Base-by-base conservation (phyloP, 306 rosid genomes). In the Psophocarpus tetragonolobus region DNA sequence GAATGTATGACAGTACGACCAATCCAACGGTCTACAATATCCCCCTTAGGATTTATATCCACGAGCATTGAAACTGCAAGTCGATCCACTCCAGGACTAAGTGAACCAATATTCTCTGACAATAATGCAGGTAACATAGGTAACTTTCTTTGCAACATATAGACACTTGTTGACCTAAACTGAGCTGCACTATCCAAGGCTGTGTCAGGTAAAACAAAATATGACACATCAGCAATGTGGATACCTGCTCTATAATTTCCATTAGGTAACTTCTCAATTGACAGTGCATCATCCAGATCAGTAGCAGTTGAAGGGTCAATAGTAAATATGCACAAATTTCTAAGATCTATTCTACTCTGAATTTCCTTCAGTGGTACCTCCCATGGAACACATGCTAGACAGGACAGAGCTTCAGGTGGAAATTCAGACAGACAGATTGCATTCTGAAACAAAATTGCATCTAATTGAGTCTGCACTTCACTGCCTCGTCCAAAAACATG, bases 281-380 rank as follows among this genome's bases (percentile, higher is more conserved):
- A 92, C 35, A 95, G 82, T 54, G 98, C 98, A 87, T 95, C 98
- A 77, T 95, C 98, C 78, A 95, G 87, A 77, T 92, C 98, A 36
- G 88, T 87, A 56, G 97, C 93, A 76, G 93, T 74, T 24, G 91
- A 84, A 80, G 97, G 98, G 84, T 95, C 98, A 68, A 95, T 88
- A 32, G 97, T 88, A 81, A 92, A 89, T 77, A 86, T 63, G 65
- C 97, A 95, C 84, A 89, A 71, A 74, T 89, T 87, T 64, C 97
- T 87, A 39, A 92, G 89, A 80, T 95, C 97, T 77, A 56, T 75
- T 88, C 98, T 91, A 50, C 73, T 74, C 47, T 79, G 68, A 32
- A 88, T 45, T 82, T 92, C 98, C 75, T 79, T 83, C 20, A 2
- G 81, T 1, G 97, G 97, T 30, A 95, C 81, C 82, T 91, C 90